Evolutionary conservation across 2,329 filamentous ascomycete genomes (phyloP).

Genomic region (Metarhizium rileyi): DNA sequence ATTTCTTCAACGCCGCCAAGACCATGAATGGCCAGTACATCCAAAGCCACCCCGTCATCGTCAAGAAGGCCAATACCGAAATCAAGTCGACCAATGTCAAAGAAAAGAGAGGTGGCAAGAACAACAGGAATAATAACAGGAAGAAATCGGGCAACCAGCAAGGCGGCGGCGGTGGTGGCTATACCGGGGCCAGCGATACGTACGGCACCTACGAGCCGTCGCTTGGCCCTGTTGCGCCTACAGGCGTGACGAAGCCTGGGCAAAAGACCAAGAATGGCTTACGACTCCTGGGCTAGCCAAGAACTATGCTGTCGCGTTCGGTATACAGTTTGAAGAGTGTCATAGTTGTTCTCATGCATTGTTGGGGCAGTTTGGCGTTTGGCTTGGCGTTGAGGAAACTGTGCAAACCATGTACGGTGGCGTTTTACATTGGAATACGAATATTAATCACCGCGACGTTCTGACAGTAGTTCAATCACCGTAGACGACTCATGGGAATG

Average conservation of each 20-base stretch:
- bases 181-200: slow-evolving; percentile 19
- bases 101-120: slow-evolving; percentile 38
- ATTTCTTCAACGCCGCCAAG: slow-evolving; percentile 91
- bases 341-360: neutral
- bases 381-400: slow-evolving; percentile 1
- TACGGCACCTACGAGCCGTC: slow-evolving; percentile 40
- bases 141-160: slow-evolving; percentile 18
- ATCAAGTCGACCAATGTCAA: slow-evolving; percentile 67
- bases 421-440: neutral
- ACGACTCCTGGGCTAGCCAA: slow-evolving; percentile 48
- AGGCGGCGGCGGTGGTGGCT: slow-evolving; percentile 20
- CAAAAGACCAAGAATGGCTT: slow-evolving; percentile 60
- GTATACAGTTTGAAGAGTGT: neutral
- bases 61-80: slow-evolving; percentile 84
- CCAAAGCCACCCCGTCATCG: slow-evolving; percentile 83
- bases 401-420: slow-evolving; percentile 4
- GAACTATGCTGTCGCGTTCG: neutral
- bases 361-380: slow-evolving; percentile 13
- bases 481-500: neutral
- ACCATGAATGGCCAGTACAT: slow-evolving; percentile 99
- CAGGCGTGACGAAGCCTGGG: slow-evolving; percentile 50
- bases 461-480: neutral
- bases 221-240: slow-evolving; percentile 38
- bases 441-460: neutral
- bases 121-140: slow-evolving; percentile 28